Conservation (phyloP, 352 stramenopile genomes). For the Pythium scleroteichum region DNA sequence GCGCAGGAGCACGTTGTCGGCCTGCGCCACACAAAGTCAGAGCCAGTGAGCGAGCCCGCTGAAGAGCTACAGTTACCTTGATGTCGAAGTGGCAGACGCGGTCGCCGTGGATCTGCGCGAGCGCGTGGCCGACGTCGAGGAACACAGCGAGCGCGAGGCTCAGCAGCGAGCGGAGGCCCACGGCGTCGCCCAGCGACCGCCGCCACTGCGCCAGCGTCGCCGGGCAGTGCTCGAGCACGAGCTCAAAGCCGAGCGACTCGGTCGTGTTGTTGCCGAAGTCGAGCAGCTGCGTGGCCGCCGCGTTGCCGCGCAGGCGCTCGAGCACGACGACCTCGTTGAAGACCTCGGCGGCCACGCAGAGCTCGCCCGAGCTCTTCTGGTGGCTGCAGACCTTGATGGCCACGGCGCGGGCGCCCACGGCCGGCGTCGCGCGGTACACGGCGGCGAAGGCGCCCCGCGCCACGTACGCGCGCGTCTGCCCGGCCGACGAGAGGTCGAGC, state of each 20-base stretch:
- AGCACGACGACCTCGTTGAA: constrained; percentile 63
- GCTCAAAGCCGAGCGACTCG: constrained; percentile 43
- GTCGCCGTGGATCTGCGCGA: constrained; percentile 43
- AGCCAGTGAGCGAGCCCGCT: too few species aligned
- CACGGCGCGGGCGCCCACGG: constrained; percentile 17
- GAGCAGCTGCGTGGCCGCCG: constrained; percentile 51
- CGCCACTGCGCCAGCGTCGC: constrained; percentile 54
- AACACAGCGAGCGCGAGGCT: constrained; percentile 50
- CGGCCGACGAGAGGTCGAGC: background rate
- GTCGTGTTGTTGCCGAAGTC: constrained; percentile 54
- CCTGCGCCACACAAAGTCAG: constrained; percentile 31
- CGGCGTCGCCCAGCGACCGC: constrained; percentile 15
- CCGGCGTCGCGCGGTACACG: constrained; percentile 13
- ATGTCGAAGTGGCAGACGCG: constrained; percentile 68
- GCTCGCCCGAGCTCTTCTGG: constrained; percentile 41
- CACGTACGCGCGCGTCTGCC: constrained; percentile 12
- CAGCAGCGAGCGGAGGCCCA: constrained; percentile 39
- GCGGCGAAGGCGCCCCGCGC: constrained; percentile 16
- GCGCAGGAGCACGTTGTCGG: constrained; percentile 67
- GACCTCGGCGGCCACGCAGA: constrained; percentile 42
- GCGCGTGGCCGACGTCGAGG: constrained; percentile 33
- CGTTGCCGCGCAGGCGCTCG: constrained; percentile 44
- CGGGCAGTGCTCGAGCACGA: constrained; percentile 63
- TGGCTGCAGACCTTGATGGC: constrained; percentile 58
- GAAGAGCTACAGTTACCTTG: too few species aligned